Conservation (phyloP, 257 asterid genomes). For the Solanum chaucha region DNA sequence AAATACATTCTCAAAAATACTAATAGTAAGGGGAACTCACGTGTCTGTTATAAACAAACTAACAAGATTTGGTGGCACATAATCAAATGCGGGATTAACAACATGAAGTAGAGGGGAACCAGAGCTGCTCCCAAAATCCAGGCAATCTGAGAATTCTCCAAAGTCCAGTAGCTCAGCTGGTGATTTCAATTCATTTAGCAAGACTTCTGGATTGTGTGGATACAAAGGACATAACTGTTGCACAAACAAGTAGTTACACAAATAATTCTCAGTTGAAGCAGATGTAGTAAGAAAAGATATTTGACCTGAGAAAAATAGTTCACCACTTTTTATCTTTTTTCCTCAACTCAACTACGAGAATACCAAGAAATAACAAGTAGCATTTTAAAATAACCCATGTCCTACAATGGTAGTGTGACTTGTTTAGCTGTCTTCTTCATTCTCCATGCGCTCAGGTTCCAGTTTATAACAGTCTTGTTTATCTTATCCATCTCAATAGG, state of each 20-base stretch:
- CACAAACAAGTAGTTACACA: conserved; percentile 6
- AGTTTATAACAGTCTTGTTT: neutral
- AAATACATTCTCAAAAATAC: neutral
- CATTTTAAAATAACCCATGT: neutral
- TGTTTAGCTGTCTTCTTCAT: neutral
- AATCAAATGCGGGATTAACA: conserved; percentile 94
- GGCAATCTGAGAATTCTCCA: conserved; percentile 92
- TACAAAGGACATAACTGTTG: conserved; percentile 82
- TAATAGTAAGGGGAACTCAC: conserved; percentile 41
- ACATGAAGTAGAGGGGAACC: conserved; percentile 86
- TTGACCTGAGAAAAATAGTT: neutral
- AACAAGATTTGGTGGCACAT: conserved; percentile 92
- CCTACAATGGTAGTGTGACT: neutral
- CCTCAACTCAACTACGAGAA: neutral
- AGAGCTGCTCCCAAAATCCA: conserved; percentile 69
- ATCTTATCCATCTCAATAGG: neutral
- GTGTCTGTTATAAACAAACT: conserved; percentile 90
- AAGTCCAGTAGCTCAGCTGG: conserved; percentile 94
- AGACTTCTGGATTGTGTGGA: conserved; percentile 97
- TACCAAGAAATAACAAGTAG: neutral
- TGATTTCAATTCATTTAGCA: conserved; percentile 84
- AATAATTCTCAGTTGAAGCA: conserved; percentile 5
- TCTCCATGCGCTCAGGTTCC: neutral
- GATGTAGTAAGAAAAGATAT: conserved; percentile 2
- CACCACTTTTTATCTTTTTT: neutral